These are phyloP conservation scores for Hymenoscyphus infarciens DNA, from an alignment of 2,329 filamentous ascomycete genomes.

Conservation along the genomic window DNA sequence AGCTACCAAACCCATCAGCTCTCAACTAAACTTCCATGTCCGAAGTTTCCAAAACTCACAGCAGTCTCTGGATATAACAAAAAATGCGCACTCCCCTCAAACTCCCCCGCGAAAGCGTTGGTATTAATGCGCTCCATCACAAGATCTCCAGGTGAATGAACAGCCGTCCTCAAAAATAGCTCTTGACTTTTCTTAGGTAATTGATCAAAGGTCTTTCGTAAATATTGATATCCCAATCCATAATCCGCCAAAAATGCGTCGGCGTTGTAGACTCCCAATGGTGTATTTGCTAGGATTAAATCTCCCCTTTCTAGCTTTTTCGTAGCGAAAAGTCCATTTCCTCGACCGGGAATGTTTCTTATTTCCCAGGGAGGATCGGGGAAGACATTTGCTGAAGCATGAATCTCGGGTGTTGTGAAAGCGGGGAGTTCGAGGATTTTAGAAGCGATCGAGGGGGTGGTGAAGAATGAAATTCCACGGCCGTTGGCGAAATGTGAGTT, in stretches of 20 bases:
- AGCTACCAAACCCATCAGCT: constrained; percentile 28
- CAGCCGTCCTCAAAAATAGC: constrained; percentile 24
- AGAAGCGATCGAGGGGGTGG: constrained; percentile 23
- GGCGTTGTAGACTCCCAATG: constrained; percentile 28
- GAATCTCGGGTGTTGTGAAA: constrained; percentile 18
- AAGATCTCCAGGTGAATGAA: constrained; percentile 23
- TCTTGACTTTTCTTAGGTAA: constrained; percentile 22
- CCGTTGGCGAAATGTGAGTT: constrained; percentile 27
- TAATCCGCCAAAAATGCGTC: constrained; percentile 28
- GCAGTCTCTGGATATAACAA: constrained; percentile 32
- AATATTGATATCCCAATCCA: constrained; percentile 23
- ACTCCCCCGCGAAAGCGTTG: constrained; percentile 30
- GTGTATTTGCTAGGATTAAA: constrained; percentile 25
- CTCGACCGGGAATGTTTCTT: constrained; percentile 24
- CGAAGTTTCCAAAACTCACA: constrained; percentile 15
- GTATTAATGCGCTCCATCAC: constrained; percentile 33
- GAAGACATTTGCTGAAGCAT: constrained; percentile 24
- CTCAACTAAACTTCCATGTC: neutral
- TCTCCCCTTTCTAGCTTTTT: constrained; percentile 28
- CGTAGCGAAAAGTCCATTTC: constrained; percentile 31
- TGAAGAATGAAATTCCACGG: constrained; percentile 32
- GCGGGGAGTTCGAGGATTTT: constrained; percentile 23
- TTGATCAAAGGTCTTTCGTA: constrained; percentile 27
- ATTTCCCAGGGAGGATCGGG: constrained; percentile 28
- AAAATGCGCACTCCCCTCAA: constrained; percentile 28